Conservation (phyloP, 2,329 filamentous ascomycete species). For the Pseudopithomyces maydicus region DNA sequence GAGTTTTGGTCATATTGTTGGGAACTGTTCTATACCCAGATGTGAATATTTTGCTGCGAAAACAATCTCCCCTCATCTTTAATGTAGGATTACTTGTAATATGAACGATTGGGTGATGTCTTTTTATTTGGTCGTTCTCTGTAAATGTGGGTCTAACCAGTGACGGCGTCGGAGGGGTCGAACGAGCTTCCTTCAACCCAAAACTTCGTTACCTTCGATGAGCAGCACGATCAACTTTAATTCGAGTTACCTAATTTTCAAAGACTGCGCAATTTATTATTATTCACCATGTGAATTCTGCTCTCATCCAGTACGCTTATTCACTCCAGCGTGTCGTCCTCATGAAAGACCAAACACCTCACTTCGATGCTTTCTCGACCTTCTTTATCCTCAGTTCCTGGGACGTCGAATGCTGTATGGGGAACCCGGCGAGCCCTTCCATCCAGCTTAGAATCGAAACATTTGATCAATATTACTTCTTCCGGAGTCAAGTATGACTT, state of each 20-base stretch:
- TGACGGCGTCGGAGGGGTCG: too few species aligned
- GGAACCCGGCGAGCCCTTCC: conserved; percentile 40
- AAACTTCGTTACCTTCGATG: too few species aligned
- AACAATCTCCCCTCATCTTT: not conserved
- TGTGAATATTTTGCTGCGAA: not conserved
- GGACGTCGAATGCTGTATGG: conserved; percentile 40
- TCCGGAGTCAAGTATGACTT: conserved; percentile 33
- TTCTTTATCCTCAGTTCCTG: conserved; percentile 31
- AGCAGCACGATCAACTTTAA: not conserved
- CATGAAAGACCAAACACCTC: conserved; percentile 40
- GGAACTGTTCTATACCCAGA: not conserved
- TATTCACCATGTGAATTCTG: not conserved
- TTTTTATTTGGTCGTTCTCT: too few species aligned
- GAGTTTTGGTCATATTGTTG: not conserved
- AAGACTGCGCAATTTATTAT: not conserved
- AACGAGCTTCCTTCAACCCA: too few species aligned
- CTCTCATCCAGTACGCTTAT: too few species aligned
- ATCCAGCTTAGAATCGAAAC: conserved; percentile 42
- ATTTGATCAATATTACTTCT: conserved; percentile 42
- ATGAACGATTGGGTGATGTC: not conserved
- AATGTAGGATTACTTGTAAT: not conserved
- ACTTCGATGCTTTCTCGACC: conserved; percentile 43
- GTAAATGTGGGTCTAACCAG: too few species aligned
- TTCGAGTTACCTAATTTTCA: not conserved
- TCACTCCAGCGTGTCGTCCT: conserved; percentile 33